Percentiles rank a stretch among this genome's conserved stretches.
These are phyloP conservation scores for Rhodotorula mucilaginosa DNA, from an alignment of 1,284 basidiomycete species.

Conservation along the genomic window DNA sequence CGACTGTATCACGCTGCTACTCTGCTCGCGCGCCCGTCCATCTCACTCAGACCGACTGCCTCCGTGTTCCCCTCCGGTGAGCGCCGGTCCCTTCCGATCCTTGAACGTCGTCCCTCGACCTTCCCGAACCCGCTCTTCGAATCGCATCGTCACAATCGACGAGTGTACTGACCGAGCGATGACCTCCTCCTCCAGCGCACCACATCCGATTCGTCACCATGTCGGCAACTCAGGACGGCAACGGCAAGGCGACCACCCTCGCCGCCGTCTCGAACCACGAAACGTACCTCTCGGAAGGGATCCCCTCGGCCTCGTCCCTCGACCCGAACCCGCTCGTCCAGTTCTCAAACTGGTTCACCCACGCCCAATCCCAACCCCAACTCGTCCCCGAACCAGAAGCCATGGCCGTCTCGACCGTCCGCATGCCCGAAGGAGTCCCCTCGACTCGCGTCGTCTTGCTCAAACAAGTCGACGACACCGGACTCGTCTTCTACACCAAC, in stretches of 20 bases:
- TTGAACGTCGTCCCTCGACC: too few species aligned
- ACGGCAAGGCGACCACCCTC: conserved; percentile 2
- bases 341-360: conserved; percentile 79
- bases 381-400: conserved; percentile 78
- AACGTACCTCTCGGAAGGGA: conserved; percentile 36
- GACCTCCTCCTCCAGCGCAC: background rate
- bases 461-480: conserved; percentile 78
- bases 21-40: too few species aligned
- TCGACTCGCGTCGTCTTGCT: conserved; percentile 86
- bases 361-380: conserved; percentile 45
- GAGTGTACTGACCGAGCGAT: too few species aligned
- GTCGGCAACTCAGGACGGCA: background rate
- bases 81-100: too few species aligned
- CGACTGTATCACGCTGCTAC: too few species aligned
- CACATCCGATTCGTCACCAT: background rate
- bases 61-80: background rate
- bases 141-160: too few species aligned
- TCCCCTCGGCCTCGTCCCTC: conserved; percentile 61
- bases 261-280: conserved; percentile 28
- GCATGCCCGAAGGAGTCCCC: conserved; percentile 63
- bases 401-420: conserved; percentile 79
- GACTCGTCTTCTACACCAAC: conserved; percentile 96
- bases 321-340: conserved; percentile 70
- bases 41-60: too few species aligned
- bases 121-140: background rate